Evolutionary conservation across 306 rosid species (phyloP), one percentile per base, ranked within the genome.

Genomic region (Dalbergia cochinchinensis): DNA sequence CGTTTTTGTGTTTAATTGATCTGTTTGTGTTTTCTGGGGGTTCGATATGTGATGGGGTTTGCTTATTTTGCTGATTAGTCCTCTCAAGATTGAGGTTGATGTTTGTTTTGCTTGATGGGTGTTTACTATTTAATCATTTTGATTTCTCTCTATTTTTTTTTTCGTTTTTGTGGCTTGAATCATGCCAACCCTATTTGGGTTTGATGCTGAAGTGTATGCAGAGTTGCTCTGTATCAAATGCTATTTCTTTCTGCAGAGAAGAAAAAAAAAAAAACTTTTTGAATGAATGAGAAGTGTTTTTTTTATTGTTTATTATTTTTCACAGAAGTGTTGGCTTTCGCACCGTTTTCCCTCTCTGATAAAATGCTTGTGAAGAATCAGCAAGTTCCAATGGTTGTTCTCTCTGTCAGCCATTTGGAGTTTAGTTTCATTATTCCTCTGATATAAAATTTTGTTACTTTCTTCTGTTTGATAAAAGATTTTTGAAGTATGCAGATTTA

Each of bases 31-130:
- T 26, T 76, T 70, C 67, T 55, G 58, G 79, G 50, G 66, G 74
- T 81, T 68, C 78, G 74, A 65, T 84, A 70, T 67, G 69, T 65
- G 81, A 80, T 69, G 55, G 78, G 69, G 73, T 60, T 83, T 69
- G 85, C 19, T 81, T 78, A 20, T 72, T 78, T 45, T 74, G 4
- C 35, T 80, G 77, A 78, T 63, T 82, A 69, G 73, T 60, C 42
- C 26, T 80, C 7, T 70, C 74, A 71, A 82, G 85, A 78, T 78
- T 65, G 9, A 54, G 61, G 57, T 39, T 62, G 16, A 77, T 20
- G 51, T 78, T 19, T 84, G 73, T 50, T 82, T 80, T 87, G 86
- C 84, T 84, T 85, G 80, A 80, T 64, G 57, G 76, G 74, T 82
- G 62, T 69, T 50, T 78, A 19, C 61, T 82, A 65, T 69, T 50